A percentile compares a stretch with the other conserved stretches of the same genome.
phyloP scores from a whole-genome alignment of 208 protist genomes.

The Trypanosoma scelopori region DNA sequence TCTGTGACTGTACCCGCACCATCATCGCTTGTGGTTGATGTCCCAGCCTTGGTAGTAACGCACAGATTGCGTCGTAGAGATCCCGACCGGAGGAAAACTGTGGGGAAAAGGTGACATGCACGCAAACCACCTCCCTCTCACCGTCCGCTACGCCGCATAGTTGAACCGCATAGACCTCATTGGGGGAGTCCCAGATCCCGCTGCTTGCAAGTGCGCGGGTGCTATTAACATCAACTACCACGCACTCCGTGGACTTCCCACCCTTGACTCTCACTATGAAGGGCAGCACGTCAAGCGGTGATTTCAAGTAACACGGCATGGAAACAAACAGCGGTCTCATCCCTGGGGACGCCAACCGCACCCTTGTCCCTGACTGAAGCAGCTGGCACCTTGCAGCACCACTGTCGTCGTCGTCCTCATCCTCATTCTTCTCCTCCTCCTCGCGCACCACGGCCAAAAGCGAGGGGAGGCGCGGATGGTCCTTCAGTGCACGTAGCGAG shows the following conservation, averaged over 20 bases:
- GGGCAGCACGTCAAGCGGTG: slow-evolving; percentile 14
- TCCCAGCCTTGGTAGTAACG: slow-evolving; percentile 16
- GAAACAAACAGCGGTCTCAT: slow-evolving; percentile 19
- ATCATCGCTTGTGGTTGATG: slow-evolving; percentile 12
- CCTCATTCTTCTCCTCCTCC: neutral
- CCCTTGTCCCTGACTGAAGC: slow-evolving; percentile 11
- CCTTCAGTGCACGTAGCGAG: slow-evolving; percentile 5
- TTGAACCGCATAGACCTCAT: slow-evolving; percentile 22
- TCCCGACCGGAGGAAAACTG: slow-evolving; percentile 19
- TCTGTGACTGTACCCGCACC: slow-evolving; percentile 15
- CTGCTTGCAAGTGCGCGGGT: neutral
- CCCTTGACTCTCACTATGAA: slow-evolving; percentile 7
- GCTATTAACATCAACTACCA: slow-evolving; percentile 14
- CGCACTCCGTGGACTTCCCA: neutral
- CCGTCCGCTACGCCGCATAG: neutral
- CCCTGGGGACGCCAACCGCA: neutral
- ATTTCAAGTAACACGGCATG: slow-evolving; percentile 23
- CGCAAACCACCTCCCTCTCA: slow-evolving; percentile 7
- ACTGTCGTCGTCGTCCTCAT: no score
- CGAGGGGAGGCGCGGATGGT: neutral
- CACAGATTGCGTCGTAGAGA: slow-evolving; percentile 18
- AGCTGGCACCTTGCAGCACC: slow-evolving; percentile 3
- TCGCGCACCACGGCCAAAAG: slow-evolving; percentile 6
- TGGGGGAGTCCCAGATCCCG: slow-evolving; percentile 5
- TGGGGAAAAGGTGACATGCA: slow-evolving; percentile 25